These are phyloP conservation scores for Boechera divaricarpa DNA, from an alignment of 345 rosid genomes.

Conservation along the genomic window DNA sequence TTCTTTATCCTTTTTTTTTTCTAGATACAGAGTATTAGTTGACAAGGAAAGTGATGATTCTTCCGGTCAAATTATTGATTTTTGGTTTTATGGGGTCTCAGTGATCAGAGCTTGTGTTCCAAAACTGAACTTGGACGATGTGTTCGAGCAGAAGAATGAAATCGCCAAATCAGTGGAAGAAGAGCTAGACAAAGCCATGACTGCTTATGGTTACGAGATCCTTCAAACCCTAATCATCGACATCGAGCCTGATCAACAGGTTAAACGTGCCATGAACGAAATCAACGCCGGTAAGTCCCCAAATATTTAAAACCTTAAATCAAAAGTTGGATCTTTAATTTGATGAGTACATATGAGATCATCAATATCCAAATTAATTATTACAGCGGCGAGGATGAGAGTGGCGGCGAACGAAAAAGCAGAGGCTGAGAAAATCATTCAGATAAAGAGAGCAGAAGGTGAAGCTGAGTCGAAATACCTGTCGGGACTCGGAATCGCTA, in stretches of 20 bases:
- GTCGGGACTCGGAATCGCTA: constrained; percentile 59
- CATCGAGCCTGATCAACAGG: constrained; percentile 62
- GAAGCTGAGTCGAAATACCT: constrained; percentile 62
- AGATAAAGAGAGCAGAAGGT: constrained; percentile 66
- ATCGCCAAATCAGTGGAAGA: constrained; percentile 62
- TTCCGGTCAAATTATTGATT: background rate
- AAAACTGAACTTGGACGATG: constrained; percentile 57
- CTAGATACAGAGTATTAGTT: background rate
- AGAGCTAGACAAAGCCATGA: constrained; percentile 67
- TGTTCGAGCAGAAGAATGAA: constrained; percentile 65
- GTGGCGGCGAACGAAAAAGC: constrained; percentile 62
- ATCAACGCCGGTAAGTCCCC: constrained; percentile 53
- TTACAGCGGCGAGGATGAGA: constrained; percentile 62
- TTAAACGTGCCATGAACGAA: constrained; percentile 66
- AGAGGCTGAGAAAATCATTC: constrained; percentile 63
- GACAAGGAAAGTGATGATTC: background rate
- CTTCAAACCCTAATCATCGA: constrained; percentile 63
- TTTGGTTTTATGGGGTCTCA: constrained; percentile 19
- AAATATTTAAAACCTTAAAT: background rate
- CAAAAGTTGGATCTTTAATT: background rate
- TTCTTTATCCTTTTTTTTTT: background rate
- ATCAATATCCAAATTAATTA: background rate
- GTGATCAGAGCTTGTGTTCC: constrained; percentile 70
- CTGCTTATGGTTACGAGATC: constrained; percentile 61
- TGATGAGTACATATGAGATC: background rate